Percentiles rank a stretch among this genome's conserved stretches.
These are phyloP conservation scores for Rhododendron ferrugineum DNA, from an alignment of 148 eudicot species.

Conservation along the genomic window DNA sequence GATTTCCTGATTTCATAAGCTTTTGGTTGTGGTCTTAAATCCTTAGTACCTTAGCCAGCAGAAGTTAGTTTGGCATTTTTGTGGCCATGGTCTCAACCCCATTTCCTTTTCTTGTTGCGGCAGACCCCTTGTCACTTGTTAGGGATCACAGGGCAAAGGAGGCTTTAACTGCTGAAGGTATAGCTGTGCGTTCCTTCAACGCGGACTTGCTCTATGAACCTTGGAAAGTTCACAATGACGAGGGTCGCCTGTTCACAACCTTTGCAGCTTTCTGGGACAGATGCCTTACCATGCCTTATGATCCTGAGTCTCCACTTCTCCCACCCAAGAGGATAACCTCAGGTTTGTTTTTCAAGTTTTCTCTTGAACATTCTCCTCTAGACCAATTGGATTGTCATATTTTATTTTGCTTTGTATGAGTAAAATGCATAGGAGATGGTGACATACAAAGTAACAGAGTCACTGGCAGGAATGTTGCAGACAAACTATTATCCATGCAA, in stretches of 20 bases:
- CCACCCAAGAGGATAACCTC: conserved; percentile 91
- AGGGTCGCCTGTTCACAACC: conserved; percentile 69
- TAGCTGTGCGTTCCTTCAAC: conserved; percentile 77
- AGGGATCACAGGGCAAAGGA: conserved; percentile 96
- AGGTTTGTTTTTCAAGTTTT: conserved; percentile 32
- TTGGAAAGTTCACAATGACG: conserved; percentile 77
- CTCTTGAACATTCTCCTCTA: not conserved
- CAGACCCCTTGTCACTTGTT: conserved; percentile 93
- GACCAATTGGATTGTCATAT: not conserved
- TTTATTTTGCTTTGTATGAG: not conserved
- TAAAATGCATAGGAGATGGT: not conserved
- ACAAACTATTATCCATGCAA: not conserved
- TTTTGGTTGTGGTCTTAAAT: not conserved
- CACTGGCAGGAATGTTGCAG: not conserved
- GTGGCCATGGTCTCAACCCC: conserved; percentile 5
- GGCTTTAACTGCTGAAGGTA: conserved; percentile 63
- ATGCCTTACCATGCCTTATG: conserved; percentile 98
- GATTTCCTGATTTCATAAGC: not conserved
- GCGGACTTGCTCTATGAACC: conserved; percentile 97
- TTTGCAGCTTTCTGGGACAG: conserved; percentile 83
- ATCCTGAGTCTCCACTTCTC: conserved; percentile 95
- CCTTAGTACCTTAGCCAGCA: not conserved
- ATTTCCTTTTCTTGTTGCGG: conserved; percentile 13
- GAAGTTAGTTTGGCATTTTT: not conserved
- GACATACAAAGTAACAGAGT: not conserved